phyloP scores from a whole-genome alignment of 257 asterid species.

The Agastache rugosa region DNA sequence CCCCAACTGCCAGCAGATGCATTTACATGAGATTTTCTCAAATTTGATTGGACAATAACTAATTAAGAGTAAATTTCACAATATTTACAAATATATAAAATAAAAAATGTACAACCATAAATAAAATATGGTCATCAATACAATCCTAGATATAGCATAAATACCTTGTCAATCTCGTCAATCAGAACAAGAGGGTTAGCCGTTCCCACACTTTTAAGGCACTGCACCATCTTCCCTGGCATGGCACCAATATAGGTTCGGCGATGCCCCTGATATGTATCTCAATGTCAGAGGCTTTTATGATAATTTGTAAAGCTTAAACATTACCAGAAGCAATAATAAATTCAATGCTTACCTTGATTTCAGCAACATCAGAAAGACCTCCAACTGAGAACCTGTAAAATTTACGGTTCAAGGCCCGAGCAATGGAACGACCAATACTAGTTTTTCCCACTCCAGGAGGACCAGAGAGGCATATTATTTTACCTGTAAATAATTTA shows the following conservation, averaged over 20 bases:
- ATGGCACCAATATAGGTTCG: constrained; percentile 99
- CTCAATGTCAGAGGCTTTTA: constrained; percentile 34
- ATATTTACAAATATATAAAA: background rate
- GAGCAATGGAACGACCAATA: constrained; percentile 97
- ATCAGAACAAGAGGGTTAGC: constrained; percentile 98
- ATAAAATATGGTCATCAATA: constrained; percentile 8
- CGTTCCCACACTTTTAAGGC: constrained; percentile 93
- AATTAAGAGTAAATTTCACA: constrained; percentile 15
- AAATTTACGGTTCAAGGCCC: constrained; percentile 97
- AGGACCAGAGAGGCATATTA: constrained; percentile 97
- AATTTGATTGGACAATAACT: constrained; percentile 23
- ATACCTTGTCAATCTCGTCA: constrained; percentile 99
- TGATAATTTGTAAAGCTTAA: constrained; percentile 15
- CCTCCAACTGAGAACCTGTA: constrained; percentile 99
- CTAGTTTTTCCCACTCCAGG: constrained; percentile 99
- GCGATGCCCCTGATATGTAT: constrained; percentile 83
- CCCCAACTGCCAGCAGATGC: constrained; percentile 78
- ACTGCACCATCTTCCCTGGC: constrained; percentile 99
- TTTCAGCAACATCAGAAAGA: constrained; percentile 99
- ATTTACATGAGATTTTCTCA: constrained; percentile 34
- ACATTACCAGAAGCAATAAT: constrained; percentile 1
- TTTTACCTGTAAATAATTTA: constrained; percentile 70
- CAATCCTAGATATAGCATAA: constrained; percentile 12
- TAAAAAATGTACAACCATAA: constrained; percentile 14
- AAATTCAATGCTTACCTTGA: constrained; percentile 64